Conservation (phyloP, 345 rosid species). For the Populus tremula region DNA sequence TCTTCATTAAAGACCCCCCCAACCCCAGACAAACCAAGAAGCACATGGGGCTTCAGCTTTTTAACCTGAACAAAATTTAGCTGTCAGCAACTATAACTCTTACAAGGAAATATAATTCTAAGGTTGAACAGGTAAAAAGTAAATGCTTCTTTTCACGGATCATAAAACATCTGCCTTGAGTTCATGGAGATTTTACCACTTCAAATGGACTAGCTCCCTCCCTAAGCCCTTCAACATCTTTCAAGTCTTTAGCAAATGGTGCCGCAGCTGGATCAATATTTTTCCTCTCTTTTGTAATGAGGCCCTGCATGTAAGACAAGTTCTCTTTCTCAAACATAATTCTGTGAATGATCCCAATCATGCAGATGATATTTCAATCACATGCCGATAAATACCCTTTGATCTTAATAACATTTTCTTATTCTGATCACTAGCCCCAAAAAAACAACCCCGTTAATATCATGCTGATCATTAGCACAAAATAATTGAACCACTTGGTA, state of each 20-base stretch:
- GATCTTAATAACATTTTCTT: not conserved
- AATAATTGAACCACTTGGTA: not conserved
- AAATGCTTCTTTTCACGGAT: not conserved
- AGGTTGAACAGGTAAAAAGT: not conserved
- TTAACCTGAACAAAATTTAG: slow-evolving; percentile 56
- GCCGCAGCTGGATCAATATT: slow-evolving; percentile 81
- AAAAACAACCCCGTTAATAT: not conserved
- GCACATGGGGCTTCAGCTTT: slow-evolving; percentile 83
- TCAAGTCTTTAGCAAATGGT: slow-evolving; percentile 75
- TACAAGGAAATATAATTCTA: not conserved
- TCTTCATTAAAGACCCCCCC: slow-evolving; percentile 87
- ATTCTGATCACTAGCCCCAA: not conserved
- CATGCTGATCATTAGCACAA: no score
- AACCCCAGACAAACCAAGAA: slow-evolving; percentile 98
- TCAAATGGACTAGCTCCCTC: slow-evolving; percentile 85
- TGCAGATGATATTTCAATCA: not conserved
- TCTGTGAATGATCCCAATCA: not conserved
- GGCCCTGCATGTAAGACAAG: slow-evolving; percentile 59
- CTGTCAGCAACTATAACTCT: slow-evolving; percentile 19
- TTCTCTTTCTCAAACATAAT: not conserved
- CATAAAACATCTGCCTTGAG: slow-evolving; percentile 11
- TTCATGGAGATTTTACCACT: slow-evolving; percentile 61
- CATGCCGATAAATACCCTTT: not conserved
- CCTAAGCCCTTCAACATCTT: slow-evolving; percentile 57
- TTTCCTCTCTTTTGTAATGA: slow-evolving; percentile 82